phyloP scores from a whole-genome alignment of 495 filamentous ascomycete species.

The Penicillium coprophilum region DNA sequence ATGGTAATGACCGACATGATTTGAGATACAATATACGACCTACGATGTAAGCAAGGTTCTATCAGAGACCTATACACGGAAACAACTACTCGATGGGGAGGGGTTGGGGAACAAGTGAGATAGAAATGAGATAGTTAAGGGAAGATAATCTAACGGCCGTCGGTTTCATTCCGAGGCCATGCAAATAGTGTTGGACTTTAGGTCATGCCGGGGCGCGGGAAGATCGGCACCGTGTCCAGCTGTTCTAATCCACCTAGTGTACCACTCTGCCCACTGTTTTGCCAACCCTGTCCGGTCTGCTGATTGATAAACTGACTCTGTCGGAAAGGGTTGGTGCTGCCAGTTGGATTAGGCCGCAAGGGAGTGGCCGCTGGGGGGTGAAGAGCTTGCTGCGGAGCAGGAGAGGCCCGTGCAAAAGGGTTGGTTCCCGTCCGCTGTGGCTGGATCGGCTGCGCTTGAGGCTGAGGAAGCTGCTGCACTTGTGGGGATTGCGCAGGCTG shows the following conservation, averaged over 20 bases:
- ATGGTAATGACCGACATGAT: neutral
- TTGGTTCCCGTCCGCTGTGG: constrained; percentile 51
- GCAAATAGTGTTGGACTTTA: constrained; percentile 13
- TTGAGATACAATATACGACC: neutral
- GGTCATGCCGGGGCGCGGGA: constrained; percentile 69
- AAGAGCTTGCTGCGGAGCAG: constrained; percentile 40
- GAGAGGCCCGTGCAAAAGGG: constrained; percentile 50
- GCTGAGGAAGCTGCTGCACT: constrained; percentile 33
- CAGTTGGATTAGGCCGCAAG: constrained; percentile 70
- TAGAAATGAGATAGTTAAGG: constrained; percentile 10
- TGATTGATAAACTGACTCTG: constrained; percentile 86
- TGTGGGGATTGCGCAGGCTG: constrained; percentile 34
- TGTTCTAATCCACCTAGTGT: constrained; percentile 85
- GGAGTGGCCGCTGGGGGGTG: constrained; percentile 43
- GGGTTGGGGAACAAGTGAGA: constrained; percentile 1
- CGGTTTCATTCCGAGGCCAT: constrained; percentile 1
- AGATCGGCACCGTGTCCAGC: constrained; percentile 76
- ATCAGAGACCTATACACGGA: neutral
- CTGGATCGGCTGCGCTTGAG: constrained; percentile 38
- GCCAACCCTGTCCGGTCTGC: constrained; percentile 83
- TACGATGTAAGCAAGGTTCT: neutral
- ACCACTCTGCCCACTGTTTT: constrained; percentile 62
- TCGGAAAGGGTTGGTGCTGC: constrained; percentile 92
- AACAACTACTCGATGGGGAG: constrained; percentile 3
- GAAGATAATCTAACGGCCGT: constrained; percentile 12